Percentiles rank a stretch among this genome's conserved stretches.
These are phyloP conservation scores for Ophiostoma sp. DNA, from an alignment of 2,329 filamentous ascomycete genomes.

Conservation along the genomic window DNA sequence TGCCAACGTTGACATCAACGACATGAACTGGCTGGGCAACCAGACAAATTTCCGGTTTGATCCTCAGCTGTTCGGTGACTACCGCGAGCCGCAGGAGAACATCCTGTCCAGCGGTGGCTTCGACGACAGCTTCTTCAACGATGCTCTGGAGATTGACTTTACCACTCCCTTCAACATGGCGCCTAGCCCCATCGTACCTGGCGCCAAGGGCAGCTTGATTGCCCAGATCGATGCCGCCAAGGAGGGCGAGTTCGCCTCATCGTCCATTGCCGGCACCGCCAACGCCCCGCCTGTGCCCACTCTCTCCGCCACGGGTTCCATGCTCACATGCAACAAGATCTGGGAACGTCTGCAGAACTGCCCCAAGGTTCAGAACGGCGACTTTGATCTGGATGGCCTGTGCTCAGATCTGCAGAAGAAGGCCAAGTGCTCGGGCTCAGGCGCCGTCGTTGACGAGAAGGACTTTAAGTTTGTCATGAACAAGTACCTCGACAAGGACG, in stretches of 20 bases:
- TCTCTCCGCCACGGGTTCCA: conserved; percentile 47
- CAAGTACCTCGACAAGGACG: conserved; percentile 56
- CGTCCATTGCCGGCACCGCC: conserved; percentile 47
- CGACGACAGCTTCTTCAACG: conserved; percentile 68
- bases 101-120: conserved; percentile 69
- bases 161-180: conserved; percentile 75
- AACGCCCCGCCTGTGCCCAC: conserved; percentile 46
- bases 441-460: conserved; percentile 83
- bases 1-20: conserved; percentile 50
- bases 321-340: conserved; percentile 85
- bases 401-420: conserved; percentile 94
- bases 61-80: conserved; percentile 86
- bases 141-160: conserved; percentile 81
- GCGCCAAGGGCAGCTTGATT: conserved; percentile 65
- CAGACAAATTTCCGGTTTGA: conserved; percentile 88
- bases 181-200: conserved; percentile 47
- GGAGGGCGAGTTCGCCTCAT: conserved; percentile 54
- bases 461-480: conserved; percentile 81
- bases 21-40: conserved; percentile 72
- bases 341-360: conserved; percentile 91
- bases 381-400: conserved; percentile 89
- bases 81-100: conserved; percentile 85
- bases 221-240: conserved; percentile 75
- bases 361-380: conserved; percentile 82
- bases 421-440: conserved; percentile 88